Evolutionary conservation across 2,329 filamentous ascomycete species (phyloP).

Genomic region (Zalaria obscura): DNA sequence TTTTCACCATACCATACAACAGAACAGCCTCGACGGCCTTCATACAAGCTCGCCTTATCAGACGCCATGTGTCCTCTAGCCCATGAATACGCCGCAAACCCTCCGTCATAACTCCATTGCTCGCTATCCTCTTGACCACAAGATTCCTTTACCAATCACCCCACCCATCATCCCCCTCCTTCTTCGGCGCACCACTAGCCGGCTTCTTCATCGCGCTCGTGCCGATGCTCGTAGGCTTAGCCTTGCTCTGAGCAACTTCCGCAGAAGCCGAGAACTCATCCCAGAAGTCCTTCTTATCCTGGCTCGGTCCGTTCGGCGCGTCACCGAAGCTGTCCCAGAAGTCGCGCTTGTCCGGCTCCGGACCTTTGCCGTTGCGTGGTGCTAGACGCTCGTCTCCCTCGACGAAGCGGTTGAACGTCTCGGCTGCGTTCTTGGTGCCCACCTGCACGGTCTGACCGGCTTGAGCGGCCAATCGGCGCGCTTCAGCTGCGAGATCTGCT

Average conservation of each 20-base stretch:
- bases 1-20: neutral
- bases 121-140: too few relatives aligned
- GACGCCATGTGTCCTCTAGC: too few relatives aligned
- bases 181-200: slow-evolving; percentile 12
- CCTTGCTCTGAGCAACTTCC: slow-evolving; percentile 15
- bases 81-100: too few relatives aligned
- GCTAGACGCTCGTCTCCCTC: slow-evolving; percentile 45
- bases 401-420: slow-evolving; percentile 74
- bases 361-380: slow-evolving; percentile 30
- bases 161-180: slow-evolving; percentile 43
- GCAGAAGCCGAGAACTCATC: slow-evolving; percentile 28
- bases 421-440: slow-evolving; percentile 60
- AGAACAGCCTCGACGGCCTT: too few relatives aligned
- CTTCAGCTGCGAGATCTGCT: slow-evolving; percentile 40
- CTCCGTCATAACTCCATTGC: too few relatives aligned
- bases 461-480: slow-evolving; percentile 41
- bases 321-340: slow-evolving; percentile 90
- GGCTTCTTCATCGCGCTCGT: slow-evolving; percentile 49
- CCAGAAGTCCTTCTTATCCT: slow-evolving; percentile 41
- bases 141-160: slow-evolving; percentile 32
- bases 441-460: slow-evolving; percentile 47
- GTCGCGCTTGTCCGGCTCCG: slow-evolving; percentile 56
- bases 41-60: too few relatives aligned
- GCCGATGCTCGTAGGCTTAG: slow-evolving; percentile 38
- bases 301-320: slow-evolving; percentile 35